Conservation (phyloP, 2,329 filamentous ascomycete genomes). For the Fragosphaeria purpurea region DNA sequence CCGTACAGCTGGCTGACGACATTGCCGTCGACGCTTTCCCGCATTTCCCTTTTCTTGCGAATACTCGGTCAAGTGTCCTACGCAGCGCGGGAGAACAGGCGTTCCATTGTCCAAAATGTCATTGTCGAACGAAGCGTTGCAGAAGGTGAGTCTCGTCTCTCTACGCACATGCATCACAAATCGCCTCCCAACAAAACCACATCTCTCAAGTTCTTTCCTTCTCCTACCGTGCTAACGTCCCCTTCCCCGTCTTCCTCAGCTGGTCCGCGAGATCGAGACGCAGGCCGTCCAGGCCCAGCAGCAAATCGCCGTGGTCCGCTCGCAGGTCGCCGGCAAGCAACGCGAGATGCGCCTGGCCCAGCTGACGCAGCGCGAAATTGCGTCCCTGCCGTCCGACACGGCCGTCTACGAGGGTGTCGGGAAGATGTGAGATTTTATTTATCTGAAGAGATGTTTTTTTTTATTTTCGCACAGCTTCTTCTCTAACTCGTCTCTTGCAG, state of each 20-base stretch:
- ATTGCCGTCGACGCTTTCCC: too few species aligned
- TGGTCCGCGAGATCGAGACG: conserved; percentile 87
- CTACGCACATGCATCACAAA: too few species aligned
- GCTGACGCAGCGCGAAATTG: conserved; percentile 74
- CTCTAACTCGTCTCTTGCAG: conserved; percentile 32
- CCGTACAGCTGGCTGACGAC: too few species aligned
- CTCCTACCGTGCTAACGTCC: neutral
- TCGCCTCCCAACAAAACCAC: too few species aligned
- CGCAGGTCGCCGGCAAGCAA: conserved; percentile 76
- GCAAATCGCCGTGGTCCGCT: conserved; percentile 77
- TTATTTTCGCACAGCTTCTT: too few species aligned
- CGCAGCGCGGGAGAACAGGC: too few species aligned
- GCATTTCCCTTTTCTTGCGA: too few species aligned
- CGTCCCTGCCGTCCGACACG: conserved; percentile 62
- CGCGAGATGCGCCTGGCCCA: conserved; percentile 82
- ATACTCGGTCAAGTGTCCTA: too few species aligned
- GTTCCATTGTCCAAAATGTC: conserved; percentile 50
- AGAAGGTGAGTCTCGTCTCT: conserved; percentile 57
- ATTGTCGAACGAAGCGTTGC: conserved; percentile 84
- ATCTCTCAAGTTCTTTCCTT: neutral
- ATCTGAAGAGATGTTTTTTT: too few species aligned
- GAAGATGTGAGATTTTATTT: conserved; percentile 64
- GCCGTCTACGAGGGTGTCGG: conserved; percentile 90
- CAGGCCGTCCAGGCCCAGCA: conserved; percentile 84
- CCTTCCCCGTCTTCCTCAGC: conserved; percentile 34